Percentiles rank a stretch among this genome's conserved stretches.
Evolutionary conservation across 139 green algal genomes (phyloP).

Genomic region (Volvox africanus): DNA sequence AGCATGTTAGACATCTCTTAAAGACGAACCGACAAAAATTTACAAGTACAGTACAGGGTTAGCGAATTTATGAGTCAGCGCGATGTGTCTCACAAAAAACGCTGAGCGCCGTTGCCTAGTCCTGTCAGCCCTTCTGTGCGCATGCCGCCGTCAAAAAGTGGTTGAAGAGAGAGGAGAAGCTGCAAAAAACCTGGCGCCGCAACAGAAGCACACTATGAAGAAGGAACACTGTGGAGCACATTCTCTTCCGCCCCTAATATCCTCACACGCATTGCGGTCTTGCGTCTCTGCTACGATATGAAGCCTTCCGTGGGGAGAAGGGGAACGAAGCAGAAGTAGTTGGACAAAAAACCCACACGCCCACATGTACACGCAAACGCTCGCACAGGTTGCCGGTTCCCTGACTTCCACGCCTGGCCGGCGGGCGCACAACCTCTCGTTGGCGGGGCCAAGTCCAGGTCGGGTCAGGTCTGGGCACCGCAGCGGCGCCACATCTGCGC

Average conservation of each 20-base stretch:
- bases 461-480: not conserved
- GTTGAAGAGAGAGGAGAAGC: not conserved
- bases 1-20: too few species aligned
- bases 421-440: not conserved
- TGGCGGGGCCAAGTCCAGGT: not conserved
- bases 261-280: not conserved
- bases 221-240: not conserved
- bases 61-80: too few species aligned
- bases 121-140: not conserved
- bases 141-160: not conserved
- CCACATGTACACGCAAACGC: too few species aligned
- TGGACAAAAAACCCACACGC: too few species aligned
- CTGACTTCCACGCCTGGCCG: not conserved
- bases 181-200: slow-evolving; percentile 16
- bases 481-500: not conserved
- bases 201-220: not conserved
- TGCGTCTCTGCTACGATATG: not conserved
- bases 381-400: too few species aligned
- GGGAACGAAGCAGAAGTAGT: too few species aligned
- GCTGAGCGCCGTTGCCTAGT: too few species aligned
- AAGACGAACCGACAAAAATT: too few species aligned
- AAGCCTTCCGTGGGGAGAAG: not conserved
- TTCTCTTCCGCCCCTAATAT: slow-evolving; percentile 22
- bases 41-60: too few species aligned
- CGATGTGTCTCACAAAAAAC: too few species aligned